These are phyloP conservation scores for Porogramme epimiltina DNA, from an alignment of 1,284 basidiomycete species.

Conservation along the genomic window DNA sequence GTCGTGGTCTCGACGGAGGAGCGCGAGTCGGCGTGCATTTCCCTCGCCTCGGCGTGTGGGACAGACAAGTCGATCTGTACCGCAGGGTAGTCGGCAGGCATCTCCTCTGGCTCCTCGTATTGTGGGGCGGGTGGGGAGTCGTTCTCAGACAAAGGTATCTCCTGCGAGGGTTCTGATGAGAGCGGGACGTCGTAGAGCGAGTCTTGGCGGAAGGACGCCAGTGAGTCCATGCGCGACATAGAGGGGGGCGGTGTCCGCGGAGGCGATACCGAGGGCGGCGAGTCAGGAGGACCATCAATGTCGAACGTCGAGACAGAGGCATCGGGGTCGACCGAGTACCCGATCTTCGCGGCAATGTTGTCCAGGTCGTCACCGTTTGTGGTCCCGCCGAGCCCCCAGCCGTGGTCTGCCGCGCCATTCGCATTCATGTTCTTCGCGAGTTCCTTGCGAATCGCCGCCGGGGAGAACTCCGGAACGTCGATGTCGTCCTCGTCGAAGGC, in stretches of 20 bases:
- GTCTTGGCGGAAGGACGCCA: slow-evolving; percentile 23
- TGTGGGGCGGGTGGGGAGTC: slow-evolving; percentile 19
- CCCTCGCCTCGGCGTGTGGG: slow-evolving; percentile 29
- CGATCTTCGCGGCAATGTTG: slow-evolving; percentile 27
- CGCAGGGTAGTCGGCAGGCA: slow-evolving; percentile 37
- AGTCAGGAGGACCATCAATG: slow-evolving; percentile 38
- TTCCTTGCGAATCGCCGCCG: slow-evolving; percentile 59
- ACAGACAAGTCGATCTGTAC: slow-evolving; percentile 50
- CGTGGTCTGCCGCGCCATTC: slow-evolving; percentile 7
- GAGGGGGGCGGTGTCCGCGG: slow-evolving; percentile 25
- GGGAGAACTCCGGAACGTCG: slow-evolving; percentile 49
- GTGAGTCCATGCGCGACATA: slow-evolving; percentile 21
- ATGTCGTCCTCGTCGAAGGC: slow-evolving; percentile 67
- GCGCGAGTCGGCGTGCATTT: slow-evolving; percentile 18
- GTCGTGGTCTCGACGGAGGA: neutral
- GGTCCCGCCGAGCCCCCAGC: neutral
- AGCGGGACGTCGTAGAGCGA: slow-evolving; percentile 35
- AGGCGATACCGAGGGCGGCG: slow-evolving; percentile 21
- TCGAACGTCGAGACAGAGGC: slow-evolving; percentile 60
- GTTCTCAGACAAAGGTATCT: slow-evolving; percentile 39
- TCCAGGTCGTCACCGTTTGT: slow-evolving; percentile 19
- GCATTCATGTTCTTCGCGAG: slow-evolving; percentile 46
- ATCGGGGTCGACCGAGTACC: slow-evolving; percentile 42
- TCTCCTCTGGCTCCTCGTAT: slow-evolving; percentile 16
- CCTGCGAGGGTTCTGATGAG: slow-evolving; percentile 42